A percentile compares a stretch with the other conserved stretches of the same genome.
Evolutionary conservation across 129 eudicot species (phyloP).

Genomic region (Pseudognaphalium luteoalbum): DNA sequence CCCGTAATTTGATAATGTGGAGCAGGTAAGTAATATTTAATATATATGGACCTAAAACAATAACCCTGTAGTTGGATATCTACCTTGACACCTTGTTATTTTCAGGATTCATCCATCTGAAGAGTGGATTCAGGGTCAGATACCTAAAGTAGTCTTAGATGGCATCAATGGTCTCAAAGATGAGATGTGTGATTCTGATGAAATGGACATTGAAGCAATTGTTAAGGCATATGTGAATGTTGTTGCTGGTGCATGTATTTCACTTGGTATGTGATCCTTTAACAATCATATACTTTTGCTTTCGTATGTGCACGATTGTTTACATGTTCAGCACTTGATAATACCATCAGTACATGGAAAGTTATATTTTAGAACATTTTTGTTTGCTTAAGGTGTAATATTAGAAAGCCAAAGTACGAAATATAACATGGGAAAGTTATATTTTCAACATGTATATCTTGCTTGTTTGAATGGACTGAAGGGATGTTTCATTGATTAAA

Average conservation of each 20-base stretch:
- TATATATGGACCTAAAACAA: background rate
- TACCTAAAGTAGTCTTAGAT: constrained; percentile 71
- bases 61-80: constrained; percentile 3
- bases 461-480: background rate
- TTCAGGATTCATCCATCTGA: constrained; percentile 78
- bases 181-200: constrained; percentile 68
- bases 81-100: constrained; percentile 14
- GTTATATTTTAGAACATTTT: background rate
- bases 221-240: constrained; percentile 88
- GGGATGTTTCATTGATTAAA: background rate
- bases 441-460: background rate
- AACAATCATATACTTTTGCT: constrained; percentile 1
- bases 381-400: background rate
- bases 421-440: background rate
- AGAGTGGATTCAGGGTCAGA: constrained; percentile 84
- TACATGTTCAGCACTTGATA: constrained; percentile 14
- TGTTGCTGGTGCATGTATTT: constrained; percentile 84
- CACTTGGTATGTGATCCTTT: constrained; percentile 68
- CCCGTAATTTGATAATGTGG: constrained; percentile 92
- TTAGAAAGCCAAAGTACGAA: background rate
- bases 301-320: constrained; percentile 1
- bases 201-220: constrained; percentile 73
- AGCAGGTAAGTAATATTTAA: constrained; percentile 62
- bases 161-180: constrained; percentile 60
- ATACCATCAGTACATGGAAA: constrained; percentile 1